Evolutionary conservation across 495 filamentous ascomycete genomes (phyloP).

Genomic region (Aspergillus nanangensis): DNA sequence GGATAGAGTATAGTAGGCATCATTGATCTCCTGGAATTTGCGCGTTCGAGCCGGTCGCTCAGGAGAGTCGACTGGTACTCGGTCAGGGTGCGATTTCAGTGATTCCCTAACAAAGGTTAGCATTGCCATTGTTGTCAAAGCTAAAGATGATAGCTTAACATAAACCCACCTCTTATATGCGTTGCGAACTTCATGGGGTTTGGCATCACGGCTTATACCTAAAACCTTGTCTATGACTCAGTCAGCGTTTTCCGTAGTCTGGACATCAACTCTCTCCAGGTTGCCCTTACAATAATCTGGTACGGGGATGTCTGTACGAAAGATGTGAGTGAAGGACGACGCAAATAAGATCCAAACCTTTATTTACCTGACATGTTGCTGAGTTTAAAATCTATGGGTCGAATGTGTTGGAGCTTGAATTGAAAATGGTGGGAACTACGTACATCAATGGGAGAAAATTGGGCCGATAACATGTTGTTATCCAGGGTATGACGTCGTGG

Average conservation of each 20-base stretch:
- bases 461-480: no score
- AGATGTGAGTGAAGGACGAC: no score
- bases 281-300: conserved; percentile 28
- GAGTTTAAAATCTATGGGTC: no score
- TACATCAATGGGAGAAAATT: no score
- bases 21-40: conserved; percentile 94
- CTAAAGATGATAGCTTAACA: no score
- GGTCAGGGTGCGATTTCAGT: conserved; percentile 90
- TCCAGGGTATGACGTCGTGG: background rate
- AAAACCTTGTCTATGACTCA: conserved; percentile 55
- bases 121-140: no score
- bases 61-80: conserved; percentile 78
- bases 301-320: no score
- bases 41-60: conserved; percentile 78
- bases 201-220: conserved; percentile 68
- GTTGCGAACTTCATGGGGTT: conserved; percentile 80
- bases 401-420: no score
- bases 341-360: no score
- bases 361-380: no score
- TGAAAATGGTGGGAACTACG: no score
- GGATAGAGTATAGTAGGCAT: conserved; percentile 94
- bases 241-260: background rate
- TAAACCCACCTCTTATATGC: conserved; percentile 87
- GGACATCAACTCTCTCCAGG: background rate
- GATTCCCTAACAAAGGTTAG: conserved; percentile 61